Evolutionary conservation across 2,329 filamentous ascomycete genomes (phyloP).

Genomic region (Hypoxylon sp.): DNA sequence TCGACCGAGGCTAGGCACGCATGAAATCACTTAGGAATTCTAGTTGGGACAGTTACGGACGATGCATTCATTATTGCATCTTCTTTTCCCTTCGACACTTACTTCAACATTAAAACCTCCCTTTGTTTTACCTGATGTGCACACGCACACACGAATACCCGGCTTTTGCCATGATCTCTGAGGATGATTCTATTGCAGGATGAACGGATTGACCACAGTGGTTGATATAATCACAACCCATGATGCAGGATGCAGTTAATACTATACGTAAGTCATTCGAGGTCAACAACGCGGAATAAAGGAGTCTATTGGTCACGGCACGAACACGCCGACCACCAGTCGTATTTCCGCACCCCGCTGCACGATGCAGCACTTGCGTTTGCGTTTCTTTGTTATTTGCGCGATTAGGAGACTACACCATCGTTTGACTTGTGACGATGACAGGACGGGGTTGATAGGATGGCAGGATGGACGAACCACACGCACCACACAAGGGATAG

Average conservation of each 20-base stretch:
- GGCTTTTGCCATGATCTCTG: conserved; percentile 40
- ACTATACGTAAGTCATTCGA: conserved; percentile 13
- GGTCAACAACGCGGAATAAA: conserved; percentile 28
- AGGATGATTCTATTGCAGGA: conserved; percentile 30
- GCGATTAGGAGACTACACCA: not conserved
- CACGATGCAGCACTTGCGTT: conserved; percentile 8
- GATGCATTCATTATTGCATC: conserved; percentile 7
- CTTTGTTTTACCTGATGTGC: conserved; percentile 19
- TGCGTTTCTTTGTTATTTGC: conserved; percentile 3
- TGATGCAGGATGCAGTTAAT: conserved; percentile 18
- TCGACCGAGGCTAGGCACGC: not conserved
- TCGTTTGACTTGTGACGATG: conserved; percentile 5
- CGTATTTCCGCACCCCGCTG: conserved; percentile 5
- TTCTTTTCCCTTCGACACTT: conserved; percentile 15
- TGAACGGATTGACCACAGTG: conserved; percentile 26
- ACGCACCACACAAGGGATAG: not conserved
- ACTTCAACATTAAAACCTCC: not conserved
- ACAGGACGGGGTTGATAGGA: conserved; percentile 10
- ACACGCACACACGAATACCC: conserved; percentile 36
- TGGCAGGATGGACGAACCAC: conserved; percentile 1
- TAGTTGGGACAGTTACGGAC: conserved; percentile 16
- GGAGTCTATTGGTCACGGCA: conserved; percentile 34
- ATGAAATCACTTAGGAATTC: conserved; percentile 7
- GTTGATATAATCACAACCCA: conserved; percentile 25
- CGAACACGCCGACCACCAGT: conserved; percentile 3